Conservation (phyloP, 495 filamentous ascomycete genomes). For the Pyronema omphalodes region DNA sequence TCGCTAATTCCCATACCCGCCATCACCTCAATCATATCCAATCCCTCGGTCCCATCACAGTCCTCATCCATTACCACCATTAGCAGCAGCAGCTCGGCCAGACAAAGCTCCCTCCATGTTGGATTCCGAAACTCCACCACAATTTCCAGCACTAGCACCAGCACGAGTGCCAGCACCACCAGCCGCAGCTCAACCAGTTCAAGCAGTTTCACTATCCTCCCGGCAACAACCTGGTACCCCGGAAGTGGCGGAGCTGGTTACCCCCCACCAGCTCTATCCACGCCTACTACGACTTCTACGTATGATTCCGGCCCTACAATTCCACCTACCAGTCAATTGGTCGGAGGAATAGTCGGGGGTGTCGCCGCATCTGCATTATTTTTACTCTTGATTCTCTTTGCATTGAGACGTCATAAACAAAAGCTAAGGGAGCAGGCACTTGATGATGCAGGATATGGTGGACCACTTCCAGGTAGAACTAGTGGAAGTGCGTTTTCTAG, state of each 20-base stretch:
- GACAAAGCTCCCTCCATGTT: no score
- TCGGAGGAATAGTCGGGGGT: constrained; percentile 22
- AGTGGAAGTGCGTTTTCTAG: not conserved
- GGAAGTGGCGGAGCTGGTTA: constrained; percentile 11
- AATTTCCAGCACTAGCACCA: no score
- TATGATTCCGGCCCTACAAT: not conserved
- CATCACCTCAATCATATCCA: no score
- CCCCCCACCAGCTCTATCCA: constrained; percentile 1
- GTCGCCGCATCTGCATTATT: constrained; percentile 22
- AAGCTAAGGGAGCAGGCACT: constrained; percentile 3
- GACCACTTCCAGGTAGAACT: constrained; percentile 11
- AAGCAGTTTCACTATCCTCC: not conserved
- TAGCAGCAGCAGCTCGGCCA: no score
- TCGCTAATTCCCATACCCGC: no score
- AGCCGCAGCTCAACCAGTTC: no score
- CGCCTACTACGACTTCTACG: constrained; percentile 6
- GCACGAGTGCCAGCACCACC: no score
- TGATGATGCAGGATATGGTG: constrained; percentile 24
- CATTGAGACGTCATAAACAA: constrained; percentile 16
- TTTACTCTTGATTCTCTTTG: constrained; percentile 15
- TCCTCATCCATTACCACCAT: no score
- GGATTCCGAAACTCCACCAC: no score
- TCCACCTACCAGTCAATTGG: not conserved
- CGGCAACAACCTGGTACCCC: not conserved
- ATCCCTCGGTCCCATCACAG: no score